Base-by-base conservation (phyloP, 495 filamentous ascomycete genomes). In the Podospora anserina region DNA sequence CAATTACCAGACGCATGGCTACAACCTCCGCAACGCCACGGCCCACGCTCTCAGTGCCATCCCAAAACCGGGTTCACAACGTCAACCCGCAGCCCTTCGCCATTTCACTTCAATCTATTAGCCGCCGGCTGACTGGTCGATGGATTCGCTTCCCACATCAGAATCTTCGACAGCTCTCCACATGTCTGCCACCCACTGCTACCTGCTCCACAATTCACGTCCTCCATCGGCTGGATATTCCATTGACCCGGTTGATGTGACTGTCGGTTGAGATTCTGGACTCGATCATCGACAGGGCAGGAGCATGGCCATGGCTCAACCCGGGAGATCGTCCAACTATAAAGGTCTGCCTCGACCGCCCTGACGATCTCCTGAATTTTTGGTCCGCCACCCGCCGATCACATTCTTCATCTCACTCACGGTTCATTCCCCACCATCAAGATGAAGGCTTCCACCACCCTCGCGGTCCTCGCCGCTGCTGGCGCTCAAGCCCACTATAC, bases 401-500 rank as follows among this genome's bases (percentile, higher is more conserved):
- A 18, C 0, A 49, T 49, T 11, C 18, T 13, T 60, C 4, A 4
- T 15, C 18, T 61, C 11, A 7, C 26, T 26, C 27, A 18, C 11
- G 7, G 16, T 32, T 11, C 27, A 19, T 7, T 7, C 13, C 44
- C 26, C 44, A 18, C 16, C 63, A 27, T 58, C 34, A 77, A 61
- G 19, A 81, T 81, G 79, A 81, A 81, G 74, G 57, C 73, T 44
- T 68, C 67, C 39, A 67, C 71, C 44, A 69, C 76, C 55, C 49
- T 80, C 68, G 69, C 74, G 15, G 68, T 80, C 59, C 72, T 81
- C 66, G 75, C 70, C 23, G 76, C 71, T 6, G 72, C 71, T 63
- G 72, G 73, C 34, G 79, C 74, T 26, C 76, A 78, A 64, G 77
- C 79, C 39, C 79, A 81, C 69, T 81, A 78, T 66, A 75, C 57